Percentiles rank a stretch among this genome's conserved stretches.
Evolutionary conservation across 208 protist species (phyloP).

Genomic region (Acanthamoeba royreba): DNA sequence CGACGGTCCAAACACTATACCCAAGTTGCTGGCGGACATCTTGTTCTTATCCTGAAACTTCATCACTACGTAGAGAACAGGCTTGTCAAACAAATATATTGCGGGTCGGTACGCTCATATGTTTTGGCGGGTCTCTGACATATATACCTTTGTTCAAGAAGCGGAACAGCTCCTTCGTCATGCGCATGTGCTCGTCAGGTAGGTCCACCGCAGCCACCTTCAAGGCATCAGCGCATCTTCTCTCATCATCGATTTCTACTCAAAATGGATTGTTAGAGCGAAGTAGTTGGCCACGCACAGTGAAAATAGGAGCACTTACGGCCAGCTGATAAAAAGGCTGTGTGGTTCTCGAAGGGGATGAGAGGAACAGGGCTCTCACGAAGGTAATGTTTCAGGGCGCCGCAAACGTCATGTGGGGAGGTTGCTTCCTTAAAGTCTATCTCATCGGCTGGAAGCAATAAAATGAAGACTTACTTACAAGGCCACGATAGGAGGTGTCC

Average conservation of each 20-base stretch:
- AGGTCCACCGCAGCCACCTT: not conserved
- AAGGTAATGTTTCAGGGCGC: slow-evolving; percentile 19
- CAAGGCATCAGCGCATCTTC: not conserved
- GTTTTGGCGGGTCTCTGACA: too few relatives aligned
- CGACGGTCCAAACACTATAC: slow-evolving; percentile 9
- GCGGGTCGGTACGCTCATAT: too few relatives aligned
- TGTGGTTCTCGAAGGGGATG: not conserved
- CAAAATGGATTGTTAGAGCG: too few relatives aligned
- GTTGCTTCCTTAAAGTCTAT: not conserved
- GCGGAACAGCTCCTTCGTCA: not conserved
- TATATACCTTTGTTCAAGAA: not conserved
- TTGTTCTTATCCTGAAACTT: not conserved
- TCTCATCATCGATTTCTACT: not conserved
- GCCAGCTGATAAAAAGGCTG: not conserved
- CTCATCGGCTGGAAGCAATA: too few relatives aligned
- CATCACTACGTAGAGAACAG: too few relatives aligned
- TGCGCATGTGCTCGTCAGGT: not conserved
- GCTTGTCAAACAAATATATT: too few relatives aligned
- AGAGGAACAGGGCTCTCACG: slow-evolving; percentile 2
- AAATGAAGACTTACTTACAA: too few relatives aligned
- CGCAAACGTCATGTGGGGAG: not conserved
- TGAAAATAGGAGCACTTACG: not conserved
- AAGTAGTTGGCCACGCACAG: too few relatives aligned
- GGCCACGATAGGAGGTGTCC: too few relatives aligned
- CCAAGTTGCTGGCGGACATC: slow-evolving; percentile 10